Evolutionary conservation across 495 filamentous ascomycete species (phyloP).

Genomic region (Talaromyces thailandensis): DNA sequence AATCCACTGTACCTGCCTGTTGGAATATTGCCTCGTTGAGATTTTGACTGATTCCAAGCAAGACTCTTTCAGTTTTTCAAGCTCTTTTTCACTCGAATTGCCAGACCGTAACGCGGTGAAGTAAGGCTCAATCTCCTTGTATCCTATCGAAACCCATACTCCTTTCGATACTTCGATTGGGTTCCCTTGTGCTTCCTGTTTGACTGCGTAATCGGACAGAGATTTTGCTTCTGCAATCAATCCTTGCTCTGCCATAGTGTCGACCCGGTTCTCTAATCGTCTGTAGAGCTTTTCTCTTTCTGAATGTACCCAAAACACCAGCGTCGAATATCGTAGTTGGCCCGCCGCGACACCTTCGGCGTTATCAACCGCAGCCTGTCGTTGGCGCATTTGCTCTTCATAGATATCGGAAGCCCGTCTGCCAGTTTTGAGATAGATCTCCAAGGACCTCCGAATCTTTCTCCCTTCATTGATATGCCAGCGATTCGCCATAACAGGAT

Average conservation of each 20-base stretch:
- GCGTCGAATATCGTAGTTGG: conserved; percentile 42
- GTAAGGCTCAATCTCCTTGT: conserved; percentile 77
- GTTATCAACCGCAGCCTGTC: conserved; percentile 14
- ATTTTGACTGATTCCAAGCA: conserved; percentile 56
- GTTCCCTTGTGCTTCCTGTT: conserved; percentile 37
- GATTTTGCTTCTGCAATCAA: conserved; percentile 58
- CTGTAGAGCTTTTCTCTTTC: conserved; percentile 52
- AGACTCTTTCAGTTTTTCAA: conserved; percentile 29
- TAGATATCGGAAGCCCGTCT: conserved; percentile 82
- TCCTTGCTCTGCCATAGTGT: conserved; percentile 71
- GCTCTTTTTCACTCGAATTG: conserved; percentile 23
- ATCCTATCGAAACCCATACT: conserved; percentile 95
- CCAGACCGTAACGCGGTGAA: conserved; percentile 40
- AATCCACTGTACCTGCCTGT: conserved; percentile 77
- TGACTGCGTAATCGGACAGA: conserved; percentile 46
- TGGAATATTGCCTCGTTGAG: conserved; percentile 81
- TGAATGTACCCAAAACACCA: conserved; percentile 86
- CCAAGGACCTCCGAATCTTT: conserved; percentile 82
- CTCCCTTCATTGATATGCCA: conserved; percentile 93
- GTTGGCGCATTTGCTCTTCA: conserved; percentile 50
- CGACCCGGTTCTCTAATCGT: conserved; percentile 68
- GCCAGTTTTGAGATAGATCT: conserved; percentile 78
- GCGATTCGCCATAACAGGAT: conserved; percentile 78
- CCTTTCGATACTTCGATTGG: conserved; percentile 63
- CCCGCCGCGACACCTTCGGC: conserved; percentile 13